A percentile compares a stretch with the other conserved stretches of the same genome.
Evolutionary conservation across 1,284 basidiomycete genomes (phyloP).

Genomic region (Hemileia vastatrix): DNA sequence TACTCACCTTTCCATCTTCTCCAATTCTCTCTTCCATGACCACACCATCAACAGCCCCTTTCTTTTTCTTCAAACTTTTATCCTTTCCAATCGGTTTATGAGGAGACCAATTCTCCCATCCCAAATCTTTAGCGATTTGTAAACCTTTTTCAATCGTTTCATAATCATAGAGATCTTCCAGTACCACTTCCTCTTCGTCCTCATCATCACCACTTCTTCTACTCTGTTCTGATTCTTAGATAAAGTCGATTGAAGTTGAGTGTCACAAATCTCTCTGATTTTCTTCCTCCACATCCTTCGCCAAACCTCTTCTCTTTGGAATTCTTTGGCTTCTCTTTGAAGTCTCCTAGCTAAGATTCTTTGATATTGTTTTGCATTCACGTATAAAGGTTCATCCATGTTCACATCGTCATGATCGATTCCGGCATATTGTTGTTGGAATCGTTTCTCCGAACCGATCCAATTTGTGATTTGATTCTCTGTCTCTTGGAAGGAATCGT

Average conservation of each 20-base stretch:
- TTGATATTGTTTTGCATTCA: conserved; percentile 95
- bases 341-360: conserved; percentile 73
- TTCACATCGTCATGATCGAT: background rate
- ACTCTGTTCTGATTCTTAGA: background rate
- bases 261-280: background rate
- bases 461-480: too few species aligned
- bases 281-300: background rate
- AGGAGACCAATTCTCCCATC: background rate
- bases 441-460: too few species aligned
- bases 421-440: background rate
- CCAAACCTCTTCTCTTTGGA: conserved; percentile 5
- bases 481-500: too few species aligned
- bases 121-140: background rate
- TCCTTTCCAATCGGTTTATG: background rate
- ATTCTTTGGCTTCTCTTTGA: conserved; percentile 37
- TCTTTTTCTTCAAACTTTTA: background rate
- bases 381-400: conserved; percentile 85
- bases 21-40: background rate
- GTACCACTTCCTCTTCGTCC: background rate
- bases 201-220: background rate
- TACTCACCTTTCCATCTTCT: background rate
- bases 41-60: background rate
- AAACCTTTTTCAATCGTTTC: background rate
- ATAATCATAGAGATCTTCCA: background rate
- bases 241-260: background rate